These are phyloP conservation scores for Dryas alaskensis DNA, from an alignment of 306 rosid genomes.

Conservation along the genomic window DNA sequence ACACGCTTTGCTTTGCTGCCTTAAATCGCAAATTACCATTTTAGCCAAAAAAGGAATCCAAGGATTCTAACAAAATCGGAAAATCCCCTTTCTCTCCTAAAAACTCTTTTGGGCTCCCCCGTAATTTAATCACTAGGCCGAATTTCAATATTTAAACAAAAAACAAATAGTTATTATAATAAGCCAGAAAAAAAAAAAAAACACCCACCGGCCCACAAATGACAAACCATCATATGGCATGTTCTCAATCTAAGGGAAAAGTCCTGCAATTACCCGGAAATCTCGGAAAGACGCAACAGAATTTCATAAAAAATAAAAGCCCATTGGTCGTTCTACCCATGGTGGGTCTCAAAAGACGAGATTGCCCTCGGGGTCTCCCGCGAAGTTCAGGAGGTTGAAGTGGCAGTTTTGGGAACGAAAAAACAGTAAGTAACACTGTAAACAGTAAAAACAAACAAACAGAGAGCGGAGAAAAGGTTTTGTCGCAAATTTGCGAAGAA, in stretches of 20 bases:
- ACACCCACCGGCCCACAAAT: conserved; percentile 25
- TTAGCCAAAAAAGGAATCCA: conserved; percentile 18
- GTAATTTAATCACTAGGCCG: neutral
- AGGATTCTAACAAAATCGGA: conserved; percentile 5
- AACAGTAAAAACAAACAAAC: neutral
- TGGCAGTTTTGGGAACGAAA: neutral
- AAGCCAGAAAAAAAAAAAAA: neutral
- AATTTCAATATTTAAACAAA: neutral
- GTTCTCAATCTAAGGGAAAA: conserved; percentile 27
- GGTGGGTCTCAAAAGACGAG: neutral
- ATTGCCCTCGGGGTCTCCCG: neutral
- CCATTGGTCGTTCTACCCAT: conserved; percentile 11
- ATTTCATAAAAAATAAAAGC: neutral
- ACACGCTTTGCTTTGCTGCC: conserved; percentile 24
- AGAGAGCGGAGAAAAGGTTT: neutral
- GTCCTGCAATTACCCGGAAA: conserved; percentile 30
- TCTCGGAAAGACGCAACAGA: conserved; percentile 26
- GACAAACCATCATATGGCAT: conserved; percentile 31
- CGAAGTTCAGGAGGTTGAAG: neutral
- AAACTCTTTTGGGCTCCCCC: neutral
- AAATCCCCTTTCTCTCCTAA: neutral
- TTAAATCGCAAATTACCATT: neutral
- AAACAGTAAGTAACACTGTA: neutral
- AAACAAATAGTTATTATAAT: neutral
- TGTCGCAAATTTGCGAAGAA: conserved; percentile 1